Conservation (phyloP, 2,329 filamentous ascomycete genomes). For the Falciphora oryzae region DNA sequence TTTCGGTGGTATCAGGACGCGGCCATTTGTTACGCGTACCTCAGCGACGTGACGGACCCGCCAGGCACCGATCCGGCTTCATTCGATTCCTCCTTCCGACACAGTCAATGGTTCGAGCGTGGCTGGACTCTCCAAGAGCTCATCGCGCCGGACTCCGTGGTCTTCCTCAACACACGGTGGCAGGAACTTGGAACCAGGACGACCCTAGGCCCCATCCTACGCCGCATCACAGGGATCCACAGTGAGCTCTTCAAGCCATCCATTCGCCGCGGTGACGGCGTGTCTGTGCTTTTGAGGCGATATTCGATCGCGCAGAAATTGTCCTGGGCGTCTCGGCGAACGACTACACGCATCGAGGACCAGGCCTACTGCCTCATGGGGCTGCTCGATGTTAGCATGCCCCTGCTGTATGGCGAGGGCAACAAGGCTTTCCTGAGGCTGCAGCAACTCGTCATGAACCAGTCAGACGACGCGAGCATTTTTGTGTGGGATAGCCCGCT, state of each 20-base stretch:
- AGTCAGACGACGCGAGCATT: constrained; percentile 19
- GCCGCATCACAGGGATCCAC: neutral
- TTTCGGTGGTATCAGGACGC: constrained; percentile 6
- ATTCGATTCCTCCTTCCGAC: neutral
- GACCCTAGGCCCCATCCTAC: neutral
- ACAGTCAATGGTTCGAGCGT: constrained; percentile 14
- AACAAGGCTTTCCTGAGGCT: constrained; percentile 18
- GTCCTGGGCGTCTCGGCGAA: constrained; percentile 20
- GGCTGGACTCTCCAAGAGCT: constrained; percentile 21
- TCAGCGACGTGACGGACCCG: neutral
- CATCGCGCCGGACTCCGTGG: constrained; percentile 15
- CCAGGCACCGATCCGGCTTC: neutral
- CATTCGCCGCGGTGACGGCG: neutral
- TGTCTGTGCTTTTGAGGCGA: neutral
- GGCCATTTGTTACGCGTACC: constrained; percentile 6
- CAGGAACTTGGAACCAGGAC: constrained; percentile 15
- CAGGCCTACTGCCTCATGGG: constrained; percentile 22
- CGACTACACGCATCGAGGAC: constrained; percentile 19
- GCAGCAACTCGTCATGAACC: constrained; percentile 20
- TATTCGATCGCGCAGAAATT: constrained; percentile 12
- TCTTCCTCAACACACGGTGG: constrained; percentile 21
- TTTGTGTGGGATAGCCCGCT: constrained; percentile 18
- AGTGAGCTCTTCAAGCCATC: neutral
- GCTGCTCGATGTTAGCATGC: constrained; percentile 22
- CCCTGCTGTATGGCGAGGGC: constrained; percentile 23